Conservation (phyloP, 805 yeast genomes). For the Teunomyces aglyptinius region DNA sequence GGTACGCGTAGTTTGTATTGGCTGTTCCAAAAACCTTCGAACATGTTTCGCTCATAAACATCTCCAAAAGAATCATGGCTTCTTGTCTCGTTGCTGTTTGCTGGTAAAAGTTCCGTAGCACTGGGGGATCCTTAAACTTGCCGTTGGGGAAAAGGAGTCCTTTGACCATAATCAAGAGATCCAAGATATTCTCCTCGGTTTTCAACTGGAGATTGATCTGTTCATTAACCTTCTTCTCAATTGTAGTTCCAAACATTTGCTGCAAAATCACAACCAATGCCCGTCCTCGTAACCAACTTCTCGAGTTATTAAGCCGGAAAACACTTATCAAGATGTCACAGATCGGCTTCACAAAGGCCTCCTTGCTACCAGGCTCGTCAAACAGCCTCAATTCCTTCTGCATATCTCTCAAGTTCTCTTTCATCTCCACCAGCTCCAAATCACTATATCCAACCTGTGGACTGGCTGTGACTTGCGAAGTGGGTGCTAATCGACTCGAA, state of each 20-base stretch:
- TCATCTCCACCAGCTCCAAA: constrained; percentile 13
- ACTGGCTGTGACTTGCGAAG: constrained; percentile 3
- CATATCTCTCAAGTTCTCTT: constrained; percentile 45
- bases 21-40: constrained; percentile 71
- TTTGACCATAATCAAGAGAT: constrained; percentile 23
- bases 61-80: constrained; percentile 54
- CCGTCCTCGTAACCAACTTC: constrained; percentile 80
- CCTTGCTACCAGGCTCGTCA: constrained; percentile 38
- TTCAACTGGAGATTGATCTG: constrained; percentile 34
- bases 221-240: constrained; percentile 64
- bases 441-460: neutral
- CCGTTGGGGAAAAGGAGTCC: constrained; percentile 45
- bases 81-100: constrained; percentile 54
- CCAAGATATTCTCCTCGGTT: constrained; percentile 47
- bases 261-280: constrained; percentile 80
- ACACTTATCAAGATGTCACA: constrained; percentile 71
- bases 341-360: constrained; percentile 68
- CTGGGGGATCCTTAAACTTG: constrained; percentile 45
- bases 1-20: constrained; percentile 63
- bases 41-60: constrained; percentile 60
- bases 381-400: constrained; percentile 52
- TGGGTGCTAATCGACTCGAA: constrained; percentile 13
- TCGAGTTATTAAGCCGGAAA: constrained; percentile 63
- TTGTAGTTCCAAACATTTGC: constrained; percentile 83
- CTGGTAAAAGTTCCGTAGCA: constrained; percentile 49